These are phyloP conservation scores for Vitellaria paradoxa DNA, from an alignment of 179 eudicot species.

Conservation along the genomic window DNA sequence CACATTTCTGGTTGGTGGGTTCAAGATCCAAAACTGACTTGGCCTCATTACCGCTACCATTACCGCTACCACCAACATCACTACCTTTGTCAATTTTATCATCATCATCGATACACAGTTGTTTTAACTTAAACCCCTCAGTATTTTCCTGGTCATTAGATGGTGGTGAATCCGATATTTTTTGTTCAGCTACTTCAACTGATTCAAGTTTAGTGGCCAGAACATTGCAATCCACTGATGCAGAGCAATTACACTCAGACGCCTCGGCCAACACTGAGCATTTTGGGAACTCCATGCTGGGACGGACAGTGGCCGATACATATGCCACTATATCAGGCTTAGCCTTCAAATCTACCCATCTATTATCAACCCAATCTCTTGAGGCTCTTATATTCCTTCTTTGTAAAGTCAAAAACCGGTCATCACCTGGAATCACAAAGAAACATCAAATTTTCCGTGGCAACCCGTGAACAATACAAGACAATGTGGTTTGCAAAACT, in stretches of 20 bases:
- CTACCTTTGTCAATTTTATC: not conserved
- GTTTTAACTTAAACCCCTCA: slow-evolving; percentile 3
- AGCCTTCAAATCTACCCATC: slow-evolving; percentile 40
- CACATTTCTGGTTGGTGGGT: slow-evolving; percentile 4
- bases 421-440: slow-evolving; percentile 35
- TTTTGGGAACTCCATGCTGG: not conserved
- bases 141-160: not conserved
- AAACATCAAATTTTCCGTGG: not conserved
- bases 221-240: slow-evolving; percentile 8
- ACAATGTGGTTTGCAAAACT: not conserved
- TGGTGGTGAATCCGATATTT: not conserved
- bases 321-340: slow-evolving; percentile 31
- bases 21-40: slow-evolving; percentile 1
- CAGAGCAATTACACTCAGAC: slow-evolving; percentile 1
- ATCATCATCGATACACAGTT: not conserved
- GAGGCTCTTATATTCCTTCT: slow-evolving; percentile 31
- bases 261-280: not conserved
- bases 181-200: slow-evolving; percentile 11
- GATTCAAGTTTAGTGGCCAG: slow-evolving; percentile 25
- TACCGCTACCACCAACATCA: not conserved
- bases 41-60: not conserved
- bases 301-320: slow-evolving; percentile 24
- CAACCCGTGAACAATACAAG: not conserved
- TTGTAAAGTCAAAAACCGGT: slow-evolving; percentile 21
- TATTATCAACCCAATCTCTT: slow-evolving; percentile 47